phyloP scores from a whole-genome alignment of 805 yeast species.

The Suhomyces sp. region DNA sequence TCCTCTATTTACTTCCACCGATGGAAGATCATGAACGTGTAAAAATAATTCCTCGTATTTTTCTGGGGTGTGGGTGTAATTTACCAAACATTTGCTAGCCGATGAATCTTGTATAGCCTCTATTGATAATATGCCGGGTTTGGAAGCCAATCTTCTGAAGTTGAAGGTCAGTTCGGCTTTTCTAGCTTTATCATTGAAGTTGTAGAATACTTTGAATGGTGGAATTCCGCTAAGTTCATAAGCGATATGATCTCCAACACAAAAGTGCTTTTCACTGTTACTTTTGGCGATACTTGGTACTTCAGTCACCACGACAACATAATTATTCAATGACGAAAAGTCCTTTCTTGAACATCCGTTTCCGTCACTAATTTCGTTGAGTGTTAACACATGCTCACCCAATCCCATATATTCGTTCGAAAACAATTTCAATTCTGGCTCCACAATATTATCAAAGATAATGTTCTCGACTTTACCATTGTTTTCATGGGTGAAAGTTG shows the following conservation, averaged over 20 bases:
- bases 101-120: slow-evolving; percentile 69
- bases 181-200: slow-evolving; percentile 61
- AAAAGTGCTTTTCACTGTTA: slow-evolving; percentile 45
- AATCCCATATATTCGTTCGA: slow-evolving; percentile 48
- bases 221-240: slow-evolving; percentile 75
- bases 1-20: slow-evolving; percentile 85
- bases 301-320: slow-evolving; percentile 64
- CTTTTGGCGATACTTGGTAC: slow-evolving; percentile 61
- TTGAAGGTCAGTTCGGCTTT: slow-evolving; percentile 49
- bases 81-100: slow-evolving; percentile 66
- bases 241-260: slow-evolving; percentile 89
- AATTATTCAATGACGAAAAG: slow-evolving; percentile 35
- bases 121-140: slow-evolving; percentile 73
- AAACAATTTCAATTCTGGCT: slow-evolving; percentile 17
- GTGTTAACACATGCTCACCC: slow-evolving; percentile 67
- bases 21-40: slow-evolving; percentile 50
- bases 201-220: slow-evolving; percentile 74
- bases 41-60: slow-evolving; percentile 26
- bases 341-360: slow-evolving; percentile 62
- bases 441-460: slow-evolving; percentile 43
- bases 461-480: slow-evolving; percentile 51
- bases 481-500: slow-evolving; percentile 58
- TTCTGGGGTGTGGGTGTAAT: slow-evolving; percentile 37
- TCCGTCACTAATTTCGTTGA: slow-evolving; percentile 59
- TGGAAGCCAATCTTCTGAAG: slow-evolving; percentile 70